Base-by-base conservation (phyloP, 2,329 filamentous ascomycete genomes). In the Fusarium albidum region DNA sequence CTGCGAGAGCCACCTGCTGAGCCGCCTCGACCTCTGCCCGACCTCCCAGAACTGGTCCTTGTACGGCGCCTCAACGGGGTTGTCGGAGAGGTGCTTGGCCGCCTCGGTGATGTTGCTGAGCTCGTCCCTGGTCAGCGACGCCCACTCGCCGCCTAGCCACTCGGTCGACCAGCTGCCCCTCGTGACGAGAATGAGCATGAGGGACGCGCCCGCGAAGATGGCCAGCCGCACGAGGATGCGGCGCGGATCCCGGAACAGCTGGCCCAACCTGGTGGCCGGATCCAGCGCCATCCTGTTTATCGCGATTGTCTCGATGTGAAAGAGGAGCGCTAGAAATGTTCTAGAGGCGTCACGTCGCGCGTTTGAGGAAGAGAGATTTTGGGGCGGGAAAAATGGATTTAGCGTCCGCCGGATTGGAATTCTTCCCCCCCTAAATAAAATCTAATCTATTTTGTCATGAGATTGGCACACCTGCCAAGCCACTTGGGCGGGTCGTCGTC, bases 41-140 rank as follows among this genome's bases (percentile, higher is more conserved):
- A 66, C 56, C 32, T 72, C 68, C 49, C 69, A 71, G 25, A 72
- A 72, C 0, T 65, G 38, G 2, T 62, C 46, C 13, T 67, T 67
- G 55, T 68, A 72, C 0, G 71, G 71, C 6, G 63, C 31, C 5
- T 50, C 6, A 17, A 72, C 52, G 3, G 59, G 57, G 6, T 59
- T 55, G 7, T 69, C 57, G 9, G 57, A 58, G 27, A 65, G 69
- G 8, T 58, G 42, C 1, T 51, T 51, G 1, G 43, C 44, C 11
- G 26, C 35, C 11, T 43, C 18, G 1, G 46, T 46, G 9, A 61
- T 29, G 9, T 59, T 44, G 9, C 11, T 15, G 0, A 55, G 47
- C 1, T 55, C 54, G 0, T 40, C 31, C 3, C 45, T 13, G 8
- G 42, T 13, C 4, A 48, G 21, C 3, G n/a, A 18, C 11, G 26